Evolutionary conservation across 2,329 filamentous ascomycete genomes (phyloP).

Genomic region (Pseudogymnoascus sp.): DNA sequence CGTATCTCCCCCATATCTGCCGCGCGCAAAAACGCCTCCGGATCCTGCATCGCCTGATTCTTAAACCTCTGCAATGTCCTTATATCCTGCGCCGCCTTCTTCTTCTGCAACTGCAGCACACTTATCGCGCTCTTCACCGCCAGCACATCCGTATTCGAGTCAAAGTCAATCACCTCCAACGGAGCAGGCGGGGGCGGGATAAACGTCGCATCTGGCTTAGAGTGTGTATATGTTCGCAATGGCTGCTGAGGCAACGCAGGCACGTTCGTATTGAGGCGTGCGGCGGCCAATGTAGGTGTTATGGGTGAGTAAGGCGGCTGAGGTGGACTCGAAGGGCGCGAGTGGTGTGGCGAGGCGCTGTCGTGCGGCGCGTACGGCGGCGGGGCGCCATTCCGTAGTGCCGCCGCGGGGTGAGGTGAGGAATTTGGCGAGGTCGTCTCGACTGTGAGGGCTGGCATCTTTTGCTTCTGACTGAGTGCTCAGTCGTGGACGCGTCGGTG

Average conservation of each 20-base stretch:
- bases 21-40: slow-evolving; percentile 62
- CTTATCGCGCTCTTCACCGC: slow-evolving; percentile 79
- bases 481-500: neutral
- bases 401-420: neutral
- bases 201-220: slow-evolving; percentile 34
- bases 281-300: slow-evolving; percentile 22
- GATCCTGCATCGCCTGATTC: slow-evolving; percentile 59
- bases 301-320: slow-evolving; percentile 28
- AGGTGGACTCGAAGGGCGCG: slow-evolving; percentile 23
- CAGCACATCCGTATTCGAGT: slow-evolving; percentile 73
- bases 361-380: slow-evolving; percentile 8
- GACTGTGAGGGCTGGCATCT: slow-evolving; percentile 23
- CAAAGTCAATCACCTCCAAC: slow-evolving; percentile 47
- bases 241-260: slow-evolving; percentile 6
- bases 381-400: slow-evolving; percentile 4
- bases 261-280: slow-evolving; percentile 16
- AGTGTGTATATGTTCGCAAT: slow-evolving; percentile 37
- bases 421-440: slow-evolving; percentile 17
- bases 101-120: slow-evolving; percentile 76
- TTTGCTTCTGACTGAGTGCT: neutral
- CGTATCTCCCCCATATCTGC: slow-evolving; percentile 53
- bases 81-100: slow-evolving; percentile 69
- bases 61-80: slow-evolving; percentile 60
- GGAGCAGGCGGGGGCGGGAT: slow-evolving; percentile 37
- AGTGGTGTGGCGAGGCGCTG: slow-evolving; percentile 13